phyloP scores from a whole-genome alignment of 257 asterid species.

The Solanum gandarillasii region DNA sequence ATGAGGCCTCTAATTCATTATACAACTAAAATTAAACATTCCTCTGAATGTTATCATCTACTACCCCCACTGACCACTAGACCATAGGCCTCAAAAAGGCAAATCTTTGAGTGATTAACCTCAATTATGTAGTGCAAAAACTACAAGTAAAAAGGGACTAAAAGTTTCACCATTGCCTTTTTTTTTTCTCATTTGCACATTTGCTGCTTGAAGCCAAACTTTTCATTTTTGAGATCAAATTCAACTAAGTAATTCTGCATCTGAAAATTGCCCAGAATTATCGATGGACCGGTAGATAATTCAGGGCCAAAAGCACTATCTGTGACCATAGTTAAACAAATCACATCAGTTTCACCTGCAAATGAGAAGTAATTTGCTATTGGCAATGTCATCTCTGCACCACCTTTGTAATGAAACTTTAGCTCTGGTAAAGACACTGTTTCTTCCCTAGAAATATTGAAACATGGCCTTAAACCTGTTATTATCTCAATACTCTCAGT shows the following conservation, averaged over 20 bases:
- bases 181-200: slow-evolving; percentile 28
- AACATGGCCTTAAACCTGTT: slow-evolving; percentile 70
- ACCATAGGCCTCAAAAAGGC: background rate
- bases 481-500: slow-evolving; percentile 29
- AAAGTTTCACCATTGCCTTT: too few relatives aligned
- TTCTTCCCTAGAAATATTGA: slow-evolving; percentile 38
- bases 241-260: slow-evolving; percentile 78
- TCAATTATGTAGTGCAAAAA: background rate
- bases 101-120: background rate
- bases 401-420: slow-evolving; percentile 72
- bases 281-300: slow-evolving; percentile 46
- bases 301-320: slow-evolving; percentile 32
- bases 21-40: background rate
- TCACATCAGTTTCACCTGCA: slow-evolving; percentile 20
- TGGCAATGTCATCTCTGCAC: slow-evolving; percentile 59
- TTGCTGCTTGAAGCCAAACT: slow-evolving; percentile 67
- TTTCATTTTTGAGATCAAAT: slow-evolving; percentile 59
- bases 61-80: background rate
- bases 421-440: slow-evolving; percentile 37
- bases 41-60: background rate
- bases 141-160: background rate
- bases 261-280: slow-evolving; percentile 75
- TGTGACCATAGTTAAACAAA: slow-evolving; percentile 53
- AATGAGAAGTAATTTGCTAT: slow-evolving; percentile 52
- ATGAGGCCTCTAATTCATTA: background rate